A percentile compares a stretch with the other conserved stretches of the same genome.
Evolutionary conservation across 2,329 filamentous ascomycete genomes (phyloP).

Genomic region (Colletotrichum abscissum): DNA sequence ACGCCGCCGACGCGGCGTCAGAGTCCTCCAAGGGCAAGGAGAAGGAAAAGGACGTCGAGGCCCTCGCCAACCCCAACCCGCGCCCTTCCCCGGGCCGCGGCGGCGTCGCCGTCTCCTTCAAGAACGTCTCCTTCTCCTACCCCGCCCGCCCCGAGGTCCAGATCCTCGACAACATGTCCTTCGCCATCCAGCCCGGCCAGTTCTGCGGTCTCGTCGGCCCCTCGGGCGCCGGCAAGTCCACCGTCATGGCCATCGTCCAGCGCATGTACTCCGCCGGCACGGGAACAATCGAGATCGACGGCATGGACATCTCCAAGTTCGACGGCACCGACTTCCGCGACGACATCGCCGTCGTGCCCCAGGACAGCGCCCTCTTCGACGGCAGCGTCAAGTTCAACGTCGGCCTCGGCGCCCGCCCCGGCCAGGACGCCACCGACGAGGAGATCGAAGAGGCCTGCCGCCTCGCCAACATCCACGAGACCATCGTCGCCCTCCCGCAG

Average conservation of each 20-base stretch:
- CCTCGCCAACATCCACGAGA: conserved; percentile 69
- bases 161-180: conserved; percentile 66
- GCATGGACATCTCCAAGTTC: conserved; percentile 55
- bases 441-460: conserved; percentile 68
- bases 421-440: conserved; percentile 55
- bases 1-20: conserved; percentile 35
- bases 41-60: conserved; percentile 52
- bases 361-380: conserved; percentile 54
- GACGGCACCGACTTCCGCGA: conserved; percentile 51
- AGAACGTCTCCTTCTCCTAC: conserved; percentile 73
- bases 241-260: conserved; percentile 68
- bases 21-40: conserved; percentile 37
- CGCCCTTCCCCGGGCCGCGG: conserved; percentile 39
- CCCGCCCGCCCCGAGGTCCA: conserved; percentile 68
- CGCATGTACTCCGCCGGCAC: conserved; percentile 58
- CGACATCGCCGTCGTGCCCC: conserved; percentile 51
- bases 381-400: conserved; percentile 55
- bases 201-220: conserved; percentile 75
- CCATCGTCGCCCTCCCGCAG: conserved; percentile 63
- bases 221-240: conserved; percentile 75
- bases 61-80: conserved; percentile 43
- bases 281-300: conserved; percentile 57
- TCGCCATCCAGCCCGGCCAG: conserved; percentile 68
- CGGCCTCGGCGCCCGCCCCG: conserved; percentile 53
- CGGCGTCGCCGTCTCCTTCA: conserved; percentile 64